Conservation (phyloP, 1,284 basidiomycete species). For the Meripilus lineatus region DNA sequence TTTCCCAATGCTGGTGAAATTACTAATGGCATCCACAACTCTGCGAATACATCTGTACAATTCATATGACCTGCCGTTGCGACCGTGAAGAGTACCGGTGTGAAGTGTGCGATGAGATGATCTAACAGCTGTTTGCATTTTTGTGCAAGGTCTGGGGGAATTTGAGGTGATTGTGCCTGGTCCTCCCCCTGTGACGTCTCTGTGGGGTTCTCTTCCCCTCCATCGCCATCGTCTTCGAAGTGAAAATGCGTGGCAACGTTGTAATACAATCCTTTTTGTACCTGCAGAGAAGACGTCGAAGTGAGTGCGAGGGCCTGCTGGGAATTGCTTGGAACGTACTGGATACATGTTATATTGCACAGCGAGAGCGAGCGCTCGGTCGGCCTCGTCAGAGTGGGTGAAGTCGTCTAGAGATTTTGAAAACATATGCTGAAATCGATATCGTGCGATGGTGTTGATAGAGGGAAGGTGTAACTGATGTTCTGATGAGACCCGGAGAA, state of each 20-base stretch:
- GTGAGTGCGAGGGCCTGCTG: background rate
- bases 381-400: constrained; percentile 28
- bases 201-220: constrained; percentile 1
- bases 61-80: constrained; percentile 62
- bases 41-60: constrained; percentile 66
- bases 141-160: constrained; percentile 19
- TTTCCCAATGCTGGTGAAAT: constrained; percentile 59
- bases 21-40: constrained; percentile 63
- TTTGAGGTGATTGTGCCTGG: constrained; percentile 6
- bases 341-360: constrained; percentile 36
- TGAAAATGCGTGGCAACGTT: constrained; percentile 51
- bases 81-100: constrained; percentile 66
- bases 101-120: constrained; percentile 55
- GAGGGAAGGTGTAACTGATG: constrained; percentile 50
- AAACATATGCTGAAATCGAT: constrained; percentile 39
- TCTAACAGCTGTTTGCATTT: constrained; percentile 27
- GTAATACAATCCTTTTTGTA: constrained; percentile 58
- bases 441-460: constrained; percentile 40
- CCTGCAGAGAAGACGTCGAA: constrained; percentile 29
- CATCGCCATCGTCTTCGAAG: constrained; percentile 36
- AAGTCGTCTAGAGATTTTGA: constrained; percentile 27
- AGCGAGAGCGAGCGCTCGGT: constrained; percentile 48
- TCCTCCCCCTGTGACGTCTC: background rate
- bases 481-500: constrained; percentile 51
- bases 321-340: constrained; percentile 31